Evolutionary conservation across 2,329 filamentous ascomycete genomes (phyloP).

Genomic region (Cordyceps tenuipes): DNA sequence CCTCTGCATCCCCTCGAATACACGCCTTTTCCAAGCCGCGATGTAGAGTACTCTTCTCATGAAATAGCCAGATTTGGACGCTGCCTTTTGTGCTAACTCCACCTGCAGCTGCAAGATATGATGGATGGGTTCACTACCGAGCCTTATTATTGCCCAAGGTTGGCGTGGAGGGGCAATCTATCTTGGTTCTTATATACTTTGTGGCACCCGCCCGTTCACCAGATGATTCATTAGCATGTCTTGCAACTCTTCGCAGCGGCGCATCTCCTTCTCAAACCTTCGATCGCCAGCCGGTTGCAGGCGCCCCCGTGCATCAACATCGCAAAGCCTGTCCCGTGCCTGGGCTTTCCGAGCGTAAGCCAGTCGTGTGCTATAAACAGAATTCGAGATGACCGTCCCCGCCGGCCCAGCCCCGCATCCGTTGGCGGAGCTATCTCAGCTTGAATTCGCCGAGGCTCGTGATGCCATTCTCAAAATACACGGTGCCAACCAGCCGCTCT

Average conservation of each 20-base stretch:
- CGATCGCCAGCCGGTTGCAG: background rate
- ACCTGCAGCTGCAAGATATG: background rate
- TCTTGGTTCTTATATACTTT: background rate
- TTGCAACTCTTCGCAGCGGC: background rate
- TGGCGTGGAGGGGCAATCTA: background rate
- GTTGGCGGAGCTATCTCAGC: constrained; percentile 38
- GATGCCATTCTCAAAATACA: constrained; percentile 33
- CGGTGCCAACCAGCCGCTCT: constrained; percentile 18
- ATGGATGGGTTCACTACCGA: background rate
- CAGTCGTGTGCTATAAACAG: background rate
- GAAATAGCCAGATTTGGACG: background rate
- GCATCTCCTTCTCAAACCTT: background rate
- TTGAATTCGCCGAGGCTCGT: constrained; percentile 42
- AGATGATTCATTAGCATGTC: background rate
- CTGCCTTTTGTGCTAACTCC: background rate
- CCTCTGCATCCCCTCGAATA: background rate
- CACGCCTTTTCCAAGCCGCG: background rate
- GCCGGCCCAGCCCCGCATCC: constrained; percentile 27
- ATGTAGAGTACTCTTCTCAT: constrained; percentile 2
- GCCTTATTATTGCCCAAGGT: background rate
- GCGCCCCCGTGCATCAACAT: background rate
- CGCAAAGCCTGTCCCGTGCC: background rate
- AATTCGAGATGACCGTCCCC: constrained; percentile 4
- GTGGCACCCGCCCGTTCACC: background rate
- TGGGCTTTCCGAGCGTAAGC: background rate